Conservation (phyloP, 2,329 filamentous ascomycete genomes). For the Trichoderma sp. region DNA sequence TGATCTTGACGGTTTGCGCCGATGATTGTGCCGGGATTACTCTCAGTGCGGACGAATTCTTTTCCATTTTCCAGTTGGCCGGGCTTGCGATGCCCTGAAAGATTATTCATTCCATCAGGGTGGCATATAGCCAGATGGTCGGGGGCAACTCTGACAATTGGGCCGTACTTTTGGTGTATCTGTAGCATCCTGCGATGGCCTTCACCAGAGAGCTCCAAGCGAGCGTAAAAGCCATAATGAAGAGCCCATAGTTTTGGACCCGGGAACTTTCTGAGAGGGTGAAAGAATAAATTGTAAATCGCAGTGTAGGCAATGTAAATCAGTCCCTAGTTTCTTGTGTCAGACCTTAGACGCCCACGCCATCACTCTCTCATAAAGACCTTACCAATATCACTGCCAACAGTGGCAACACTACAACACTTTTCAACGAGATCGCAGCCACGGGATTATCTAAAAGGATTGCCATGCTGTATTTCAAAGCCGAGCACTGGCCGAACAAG, state of each 20-base stretch:
- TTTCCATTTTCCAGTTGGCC: constrained; percentile 21
- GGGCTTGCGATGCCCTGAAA: constrained; percentile 23
- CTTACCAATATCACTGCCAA: not conserved
- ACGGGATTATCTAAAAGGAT: not conserved
- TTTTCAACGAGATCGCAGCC: not conserved
- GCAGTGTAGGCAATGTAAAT: not conserved
- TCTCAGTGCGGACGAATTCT: not conserved
- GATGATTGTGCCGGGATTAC: constrained; percentile 22
- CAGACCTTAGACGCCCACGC: not conserved
- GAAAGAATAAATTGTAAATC: constrained; percentile 19
- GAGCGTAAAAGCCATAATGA: not conserved
- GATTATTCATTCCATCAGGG: constrained; percentile 21
- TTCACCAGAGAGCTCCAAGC: not conserved
- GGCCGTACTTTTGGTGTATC: constrained; percentile 18
- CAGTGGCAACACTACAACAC: not conserved
- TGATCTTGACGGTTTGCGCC: constrained; percentile 24
- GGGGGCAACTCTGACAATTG: constrained; percentile 1
- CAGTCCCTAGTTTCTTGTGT: not conserved
- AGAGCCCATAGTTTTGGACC: constrained; percentile 15
- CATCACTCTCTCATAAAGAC: not conserved
- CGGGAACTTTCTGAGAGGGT: constrained; percentile 9
- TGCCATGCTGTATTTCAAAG: not conserved
- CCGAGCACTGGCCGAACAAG: not conserved
- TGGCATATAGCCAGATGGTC: not conserved
- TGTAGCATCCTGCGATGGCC: not conserved